These are phyloP conservation scores for Sugiyamaella smithiae DNA, from an alignment of 805 yeast genomes.

Conservation along the genomic window DNA sequence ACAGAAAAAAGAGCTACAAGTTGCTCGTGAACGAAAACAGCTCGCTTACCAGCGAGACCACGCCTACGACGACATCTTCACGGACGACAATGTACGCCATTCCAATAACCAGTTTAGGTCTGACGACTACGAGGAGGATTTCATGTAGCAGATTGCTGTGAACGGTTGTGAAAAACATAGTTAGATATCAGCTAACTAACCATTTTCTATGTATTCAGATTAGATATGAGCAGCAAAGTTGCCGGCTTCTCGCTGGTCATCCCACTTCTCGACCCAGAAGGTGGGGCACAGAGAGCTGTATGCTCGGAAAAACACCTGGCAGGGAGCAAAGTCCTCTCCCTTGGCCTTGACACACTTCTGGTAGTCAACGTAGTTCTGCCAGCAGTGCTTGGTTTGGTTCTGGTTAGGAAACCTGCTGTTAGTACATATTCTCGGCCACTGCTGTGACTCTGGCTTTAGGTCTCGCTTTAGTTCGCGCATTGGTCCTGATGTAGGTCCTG, in stretches of 20 bases:
- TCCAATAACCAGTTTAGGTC: slow-evolving; percentile 47
- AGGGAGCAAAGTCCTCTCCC: slow-evolving; percentile 98
- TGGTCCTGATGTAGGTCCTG: background rate
- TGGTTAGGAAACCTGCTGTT: slow-evolving; percentile 80
- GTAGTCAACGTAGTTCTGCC: slow-evolving; percentile 96
- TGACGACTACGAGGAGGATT: slow-evolving; percentile 56
- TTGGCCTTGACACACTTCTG: slow-evolving; percentile 94
- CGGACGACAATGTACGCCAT: slow-evolving; percentile 44
- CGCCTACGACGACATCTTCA: slow-evolving; percentile 49
- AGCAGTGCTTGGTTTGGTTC: slow-evolving; percentile 98
- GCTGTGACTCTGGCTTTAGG: too few species aligned
- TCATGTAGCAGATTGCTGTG: slow-evolving; percentile 37
- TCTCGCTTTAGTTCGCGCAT: too few species aligned
- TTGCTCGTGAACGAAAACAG: slow-evolving; percentile 29
- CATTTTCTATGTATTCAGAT: too few species aligned
- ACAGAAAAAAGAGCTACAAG: slow-evolving; percentile 41
- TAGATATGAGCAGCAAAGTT: slow-evolving; percentile 46
- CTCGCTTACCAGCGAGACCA: slow-evolving; percentile 38
- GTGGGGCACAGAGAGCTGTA: slow-evolving; percentile 61
- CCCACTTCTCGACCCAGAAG: slow-evolving; percentile 40
- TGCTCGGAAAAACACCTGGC: slow-evolving; percentile 90
- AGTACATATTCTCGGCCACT: too few species aligned
- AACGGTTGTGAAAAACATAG: background rate
- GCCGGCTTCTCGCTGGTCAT: slow-evolving; percentile 48
- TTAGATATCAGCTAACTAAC: too few species aligned